Evolutionary conservation across 1,284 basidiomycete species (phyloP).

Genomic region (Earliella scabrosa): DNA sequence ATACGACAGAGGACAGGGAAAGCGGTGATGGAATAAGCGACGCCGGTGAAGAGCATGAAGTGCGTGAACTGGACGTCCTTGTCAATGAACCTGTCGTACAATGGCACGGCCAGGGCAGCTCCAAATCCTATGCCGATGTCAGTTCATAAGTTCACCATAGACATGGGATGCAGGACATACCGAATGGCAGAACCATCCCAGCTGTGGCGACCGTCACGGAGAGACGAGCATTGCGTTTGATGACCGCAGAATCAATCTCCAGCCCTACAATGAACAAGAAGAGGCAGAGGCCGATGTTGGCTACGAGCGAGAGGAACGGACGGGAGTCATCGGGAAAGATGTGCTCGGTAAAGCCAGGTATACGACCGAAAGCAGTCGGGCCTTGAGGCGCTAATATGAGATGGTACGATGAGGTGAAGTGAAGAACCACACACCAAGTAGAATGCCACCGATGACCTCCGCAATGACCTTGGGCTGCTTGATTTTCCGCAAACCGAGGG

Average conservation of each 20-base stretch:
- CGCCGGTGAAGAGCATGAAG: constrained; percentile 94
- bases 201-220: constrained; percentile 53
- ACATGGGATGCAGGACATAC: constrained; percentile 5
- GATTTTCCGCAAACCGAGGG: constrained; percentile 70
- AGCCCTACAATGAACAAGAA: constrained; percentile 93
- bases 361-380: constrained; percentile 78
- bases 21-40: constrained; percentile 92
- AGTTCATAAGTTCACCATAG: neutral
- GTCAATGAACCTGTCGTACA: constrained; percentile 85
- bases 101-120: constrained; percentile 76
- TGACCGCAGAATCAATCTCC: constrained; percentile 83
- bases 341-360: constrained; percentile 80
- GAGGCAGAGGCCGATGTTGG: constrained; percentile 93
- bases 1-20: constrained; percentile 95
- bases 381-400: constrained; percentile 40
- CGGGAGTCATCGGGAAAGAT: constrained; percentile 80
- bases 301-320: constrained; percentile 84
- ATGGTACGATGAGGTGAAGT: neutral
- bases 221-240: constrained; percentile 77
- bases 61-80: constrained; percentile 70
- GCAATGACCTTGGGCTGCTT: constrained; percentile 89
- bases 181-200: constrained; percentile 53
- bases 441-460: constrained; percentile 87
- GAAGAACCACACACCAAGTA: constrained; percentile 59
- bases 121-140: constrained; percentile 71